A percentile compares a stretch with the other conserved stretches of the same genome.
Evolutionary conservation across 2,329 filamentous ascomycete genomes (phyloP).

Genomic region (Epichloe sylvatica): DNA sequence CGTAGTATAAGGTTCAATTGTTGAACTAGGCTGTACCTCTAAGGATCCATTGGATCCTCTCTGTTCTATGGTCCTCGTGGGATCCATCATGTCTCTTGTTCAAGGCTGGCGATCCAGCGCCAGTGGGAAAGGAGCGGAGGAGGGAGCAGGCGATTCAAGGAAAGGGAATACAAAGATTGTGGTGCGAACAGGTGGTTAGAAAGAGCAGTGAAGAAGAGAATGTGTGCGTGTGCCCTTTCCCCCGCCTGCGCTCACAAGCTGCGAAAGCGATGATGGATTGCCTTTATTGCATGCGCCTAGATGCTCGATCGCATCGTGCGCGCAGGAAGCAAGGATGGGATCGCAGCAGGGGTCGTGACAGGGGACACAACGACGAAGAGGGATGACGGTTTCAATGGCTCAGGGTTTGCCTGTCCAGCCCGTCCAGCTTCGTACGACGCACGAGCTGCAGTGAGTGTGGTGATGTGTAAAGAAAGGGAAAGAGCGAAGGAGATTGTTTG

Average conservation of each 20-base stretch:
- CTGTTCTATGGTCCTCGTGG: constrained; percentile 19
- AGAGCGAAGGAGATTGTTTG: background rate
- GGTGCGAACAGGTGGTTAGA: background rate
- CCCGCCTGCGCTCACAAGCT: background rate
- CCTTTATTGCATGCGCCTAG: background rate
- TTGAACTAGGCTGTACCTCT: constrained; percentile 26
- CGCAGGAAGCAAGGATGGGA: background rate
- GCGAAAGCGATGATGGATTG: background rate
- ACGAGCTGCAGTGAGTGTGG: background rate
- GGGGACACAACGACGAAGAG: too few relatives aligned
- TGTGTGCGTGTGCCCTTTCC: background rate
- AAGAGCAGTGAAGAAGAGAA: background rate
- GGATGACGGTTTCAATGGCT: background rate
- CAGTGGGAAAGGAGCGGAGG: constrained; percentile 1
- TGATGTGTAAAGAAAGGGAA: background rate
- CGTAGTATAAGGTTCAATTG: constrained; percentile 41
- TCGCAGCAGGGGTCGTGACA: background rate
- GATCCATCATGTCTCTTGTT: constrained; percentile 18
- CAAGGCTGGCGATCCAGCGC: constrained; percentile 9
- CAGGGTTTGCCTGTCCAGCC: background rate
- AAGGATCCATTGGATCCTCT: constrained; percentile 15
- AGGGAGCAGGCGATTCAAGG: background rate
- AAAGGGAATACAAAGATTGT: background rate
- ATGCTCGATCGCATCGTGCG: constrained; percentile 4
- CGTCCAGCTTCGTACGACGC: too few relatives aligned